Percentiles rank a stretch among this genome's conserved stretches.
Conservation (phyloP, 371 early-diverging fungal species). For the Mortierella sp. region DNA sequence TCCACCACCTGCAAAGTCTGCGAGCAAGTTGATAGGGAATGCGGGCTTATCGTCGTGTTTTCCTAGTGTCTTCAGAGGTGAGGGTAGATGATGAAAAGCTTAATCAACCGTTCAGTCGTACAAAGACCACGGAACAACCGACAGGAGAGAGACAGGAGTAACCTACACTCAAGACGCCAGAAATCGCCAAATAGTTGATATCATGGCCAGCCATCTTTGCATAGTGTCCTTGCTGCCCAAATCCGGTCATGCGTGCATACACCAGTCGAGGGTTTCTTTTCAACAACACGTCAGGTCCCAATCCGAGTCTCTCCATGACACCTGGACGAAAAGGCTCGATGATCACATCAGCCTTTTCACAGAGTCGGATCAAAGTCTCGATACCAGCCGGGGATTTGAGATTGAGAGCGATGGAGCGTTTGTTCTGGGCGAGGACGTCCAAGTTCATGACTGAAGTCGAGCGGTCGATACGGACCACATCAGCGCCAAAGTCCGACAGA, state of each 20-base stretch:
- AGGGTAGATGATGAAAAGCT: neutral
- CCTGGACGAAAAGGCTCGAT: constrained; percentile 86
- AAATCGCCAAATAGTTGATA: constrained; percentile 77
- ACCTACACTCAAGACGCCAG: constrained; percentile 73
- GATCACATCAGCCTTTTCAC: constrained; percentile 70
- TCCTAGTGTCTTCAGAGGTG: constrained; percentile 64
- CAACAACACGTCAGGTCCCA: constrained; percentile 72
- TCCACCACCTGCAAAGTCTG: constrained; percentile 84
- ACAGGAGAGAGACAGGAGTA: neutral
- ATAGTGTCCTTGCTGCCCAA: constrained; percentile 69
- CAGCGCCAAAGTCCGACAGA: constrained; percentile 80
- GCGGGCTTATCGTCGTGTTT: constrained; percentile 66
- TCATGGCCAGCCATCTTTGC: constrained; percentile 80
- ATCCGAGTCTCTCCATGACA: constrained; percentile 75
- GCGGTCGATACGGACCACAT: constrained; percentile 79
- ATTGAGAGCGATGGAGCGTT: constrained; percentile 75
- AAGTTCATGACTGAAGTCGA: constrained; percentile 49
- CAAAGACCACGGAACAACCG: neutral
- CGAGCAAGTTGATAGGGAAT: constrained; percentile 74
- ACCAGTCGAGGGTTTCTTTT: constrained; percentile 68
- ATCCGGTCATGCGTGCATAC: constrained; percentile 78
- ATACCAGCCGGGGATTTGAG: constrained; percentile 66
- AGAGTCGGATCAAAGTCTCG: constrained; percentile 58
- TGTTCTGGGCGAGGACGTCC: constrained; percentile 72
- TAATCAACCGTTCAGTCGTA: too few species aligned